Evolutionary conservation across 805 yeast genomes (phyloP), one percentile per base, ranked within the genome.

Genomic region (Candida golubevii): DNA sequence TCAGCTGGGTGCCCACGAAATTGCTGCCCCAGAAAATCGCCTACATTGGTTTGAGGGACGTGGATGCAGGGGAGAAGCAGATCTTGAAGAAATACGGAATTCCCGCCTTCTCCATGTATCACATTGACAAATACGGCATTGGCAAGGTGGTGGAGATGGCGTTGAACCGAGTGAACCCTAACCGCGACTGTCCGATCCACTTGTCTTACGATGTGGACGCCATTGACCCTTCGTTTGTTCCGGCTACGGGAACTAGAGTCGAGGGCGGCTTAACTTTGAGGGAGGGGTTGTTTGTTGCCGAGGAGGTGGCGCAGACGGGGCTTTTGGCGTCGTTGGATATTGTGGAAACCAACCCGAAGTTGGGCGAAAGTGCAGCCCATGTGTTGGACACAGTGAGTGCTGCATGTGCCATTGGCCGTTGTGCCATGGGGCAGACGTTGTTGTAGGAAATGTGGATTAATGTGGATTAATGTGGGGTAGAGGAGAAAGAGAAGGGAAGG

Each of bases 181-280:
- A 78, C 43, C 70, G 75, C 43, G 66, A 77, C 11, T 54, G 54
- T 38, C 98, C 99, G 39, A 76, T 93, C 50, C 97, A 91, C 71
- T 68, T 93, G 53, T 84, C 95, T 26, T 91, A 90, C 62, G 99
- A 91, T 61, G 97, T 91, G 36, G 99, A 91, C 67, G 97, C 97
- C 35, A 83, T 93, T 46, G 99, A 91, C 66, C 98, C 98, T 38
- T 75, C 81, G 49, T 89, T 74, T 60, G 97, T 93, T 11, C 97
- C 97, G 14, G 96, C 97, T 33, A 91, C 99, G 1, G 99, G 99
- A 43, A 93, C 99, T 1, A 91, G 97, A 35, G 99, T 91, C 12
- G 82, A 96, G 63, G 98, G 98, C 52, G 99, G 99, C 4, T 73
- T 91, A 52, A 83, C 97, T 8, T 76, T 91, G 65, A 80, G 99